Percentiles rank a stretch among this genome's conserved stretches.
Evolutionary conservation across 2,329 filamentous ascomycete genomes (phyloP).

Genomic region (Zymoseptoria passerinii): DNA sequence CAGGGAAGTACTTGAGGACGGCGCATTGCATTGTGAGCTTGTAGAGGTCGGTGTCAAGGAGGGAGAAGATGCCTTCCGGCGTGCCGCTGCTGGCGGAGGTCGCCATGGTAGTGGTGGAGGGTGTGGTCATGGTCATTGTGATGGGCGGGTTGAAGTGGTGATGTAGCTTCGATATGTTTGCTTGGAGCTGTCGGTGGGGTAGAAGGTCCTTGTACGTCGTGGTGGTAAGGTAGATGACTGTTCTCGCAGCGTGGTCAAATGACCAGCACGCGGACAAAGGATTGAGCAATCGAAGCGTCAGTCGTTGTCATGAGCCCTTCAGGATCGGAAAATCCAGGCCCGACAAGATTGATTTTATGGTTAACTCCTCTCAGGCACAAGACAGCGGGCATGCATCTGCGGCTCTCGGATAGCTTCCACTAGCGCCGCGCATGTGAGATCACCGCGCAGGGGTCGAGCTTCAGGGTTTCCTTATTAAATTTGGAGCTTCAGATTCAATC

Average conservation of each 20-base stretch:
- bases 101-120: constrained; percentile 13
- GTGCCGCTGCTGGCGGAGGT: constrained; percentile 5
- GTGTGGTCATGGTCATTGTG: not conserved
- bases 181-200: not conserved
- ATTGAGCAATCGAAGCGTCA: not conserved
- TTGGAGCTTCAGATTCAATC: not conserved
- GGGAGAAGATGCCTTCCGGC: constrained; percentile 34
- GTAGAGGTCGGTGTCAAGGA: constrained; percentile 63
- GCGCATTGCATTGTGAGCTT: constrained; percentile 99
- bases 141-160: not conserved
- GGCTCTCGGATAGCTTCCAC: not conserved
- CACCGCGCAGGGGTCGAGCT: not conserved
- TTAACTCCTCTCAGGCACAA: not conserved
- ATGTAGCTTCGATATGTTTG: not conserved
- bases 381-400: not conserved
- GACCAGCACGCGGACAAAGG: not conserved
- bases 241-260: not conserved
- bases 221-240: too few relatives aligned
- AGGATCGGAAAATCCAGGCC: not conserved
- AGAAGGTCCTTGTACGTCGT: not conserved
- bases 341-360: not conserved
- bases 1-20: constrained; percentile 82
- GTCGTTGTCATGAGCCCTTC: not conserved
- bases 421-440: not conserved
- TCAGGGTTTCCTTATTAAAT: not conserved